Evolutionary conservation across 2,329 filamentous ascomycete genomes (phyloP), one percentile per base, ranked within the genome.

Genomic region (Madurella mycetomatis): DNA sequence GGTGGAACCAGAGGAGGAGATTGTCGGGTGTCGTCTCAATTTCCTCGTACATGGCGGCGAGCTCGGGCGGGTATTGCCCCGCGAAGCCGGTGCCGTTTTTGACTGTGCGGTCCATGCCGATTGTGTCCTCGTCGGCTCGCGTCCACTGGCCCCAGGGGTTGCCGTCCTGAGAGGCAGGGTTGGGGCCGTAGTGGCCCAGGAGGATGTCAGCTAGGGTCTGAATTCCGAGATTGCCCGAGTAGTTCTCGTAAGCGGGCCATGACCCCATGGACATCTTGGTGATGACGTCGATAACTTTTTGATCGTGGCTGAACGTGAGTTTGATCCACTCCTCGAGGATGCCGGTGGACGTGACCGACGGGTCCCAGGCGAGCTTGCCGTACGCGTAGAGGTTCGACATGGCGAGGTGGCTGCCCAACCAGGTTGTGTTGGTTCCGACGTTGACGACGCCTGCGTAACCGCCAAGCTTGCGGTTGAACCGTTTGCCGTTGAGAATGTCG

Each of bases 111-210:
- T 89, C 86, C 85, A 89, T 89, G 1, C 86, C 86, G 51, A 89
- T 81, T 4, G 73, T 74, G 17, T 71, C 60, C 0, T 66, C 65
- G 56, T 87, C 81, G 0, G 85, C 85, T 4, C 86, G 79, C 0
- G 85, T 88, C 84, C 86, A 89, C 65, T 87, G 85, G 9, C 86
- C 85, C 83, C 83, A 88, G 2, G 79, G 78, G 60, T 87, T 88
- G 61, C 76, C 75, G 58, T 89, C 86, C 63, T 85, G 82, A 0
- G 81, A 83, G 9, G 77, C 80, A 1, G 86, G 84, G 54, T 84
- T 86, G 0, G 86, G 84, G 0, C 86, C 86, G 63, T 81, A 86
- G 68, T 88, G 85, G 0, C 78, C 81, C 56, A 82, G 81, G 0
- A 86, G 70, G 51, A 88, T 87, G 62, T 89, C 84, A 0, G 82